Percentiles rank a stretch among this genome's conserved stretches.
phyloP scores from a whole-genome alignment of 768 basidiomycete genomes.

The Kwoniella sp. region DNA sequence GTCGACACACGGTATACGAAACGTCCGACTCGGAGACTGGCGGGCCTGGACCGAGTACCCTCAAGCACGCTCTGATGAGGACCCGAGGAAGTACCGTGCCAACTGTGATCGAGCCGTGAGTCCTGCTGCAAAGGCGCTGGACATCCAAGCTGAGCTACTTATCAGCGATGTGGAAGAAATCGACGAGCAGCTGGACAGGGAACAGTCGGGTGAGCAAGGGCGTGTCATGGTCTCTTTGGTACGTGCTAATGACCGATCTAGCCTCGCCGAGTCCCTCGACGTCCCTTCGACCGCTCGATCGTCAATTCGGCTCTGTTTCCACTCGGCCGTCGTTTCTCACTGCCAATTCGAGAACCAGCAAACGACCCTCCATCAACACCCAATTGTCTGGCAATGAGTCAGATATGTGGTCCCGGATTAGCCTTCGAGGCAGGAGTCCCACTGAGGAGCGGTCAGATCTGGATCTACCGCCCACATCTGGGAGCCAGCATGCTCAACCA shows the following conservation, averaged over 20 bases:
- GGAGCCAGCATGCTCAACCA: neutral
- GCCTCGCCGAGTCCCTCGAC: slow-evolving; percentile 25
- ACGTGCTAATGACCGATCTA: neutral
- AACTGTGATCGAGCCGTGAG: slow-evolving; percentile 37
- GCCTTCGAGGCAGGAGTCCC: slow-evolving; percentile 2
- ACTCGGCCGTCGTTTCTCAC: slow-evolving; percentile 22
- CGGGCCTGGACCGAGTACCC: slow-evolving; percentile 23
- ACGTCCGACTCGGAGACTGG: slow-evolving; percentile 39
- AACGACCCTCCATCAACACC: slow-evolving; percentile 34
- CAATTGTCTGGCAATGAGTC: slow-evolving; percentile 27
- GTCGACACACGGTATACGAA: slow-evolving; percentile 25
- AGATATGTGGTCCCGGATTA: slow-evolving; percentile 13
- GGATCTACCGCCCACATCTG: neutral
- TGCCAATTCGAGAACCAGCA: slow-evolving; percentile 14
- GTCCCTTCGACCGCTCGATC: slow-evolving; percentile 8
- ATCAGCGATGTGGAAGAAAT: slow-evolving; percentile 33
- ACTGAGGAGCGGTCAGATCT: slow-evolving; percentile 9
- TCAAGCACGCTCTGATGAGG: slow-evolving; percentile 11
- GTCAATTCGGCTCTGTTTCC: neutral
- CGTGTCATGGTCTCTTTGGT: neutral
- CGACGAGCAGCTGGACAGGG: slow-evolving; percentile 21
- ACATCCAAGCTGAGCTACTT: neutral
- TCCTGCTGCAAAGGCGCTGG: neutral
- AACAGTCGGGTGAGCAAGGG: slow-evolving; percentile 9
- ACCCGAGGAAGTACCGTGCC: slow-evolving; percentile 30